Conservation (phyloP, 805 yeast genomes). For the Millerago galiae region DNA sequence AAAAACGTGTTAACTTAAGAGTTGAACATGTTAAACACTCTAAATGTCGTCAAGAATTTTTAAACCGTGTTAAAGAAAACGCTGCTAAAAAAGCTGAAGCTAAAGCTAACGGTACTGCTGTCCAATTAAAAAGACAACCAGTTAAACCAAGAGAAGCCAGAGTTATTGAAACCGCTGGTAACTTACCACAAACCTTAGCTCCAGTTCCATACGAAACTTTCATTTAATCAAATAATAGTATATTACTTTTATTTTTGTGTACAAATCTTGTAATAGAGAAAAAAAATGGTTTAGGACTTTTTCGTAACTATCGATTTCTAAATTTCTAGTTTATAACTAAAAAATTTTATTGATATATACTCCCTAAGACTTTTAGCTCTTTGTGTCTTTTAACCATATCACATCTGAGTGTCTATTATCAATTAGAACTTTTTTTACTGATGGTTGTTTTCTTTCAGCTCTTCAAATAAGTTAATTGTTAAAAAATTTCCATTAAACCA, state of each 20-base stretch:
- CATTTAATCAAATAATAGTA: constrained; percentile 54
- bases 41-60: constrained; percentile 98
- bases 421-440: too few relatives aligned
- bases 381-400: too few relatives aligned
- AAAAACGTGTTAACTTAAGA: constrained; percentile 98
- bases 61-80: constrained; percentile 96
- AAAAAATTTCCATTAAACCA: too few relatives aligned
- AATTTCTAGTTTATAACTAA: too few relatives aligned
- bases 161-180: constrained; percentile 73
- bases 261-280: constrained; percentile 9
- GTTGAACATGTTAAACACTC: constrained; percentile 99
- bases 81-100: constrained; percentile 93
- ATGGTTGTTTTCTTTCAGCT: too few relatives aligned
- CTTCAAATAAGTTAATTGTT: too few relatives aligned
- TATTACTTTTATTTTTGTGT: constrained; percentile 20
- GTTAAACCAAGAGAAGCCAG: constrained; percentile 94
- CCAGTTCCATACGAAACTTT: constrained; percentile 99
- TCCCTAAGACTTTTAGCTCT: too few relatives aligned
- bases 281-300: constrained; percentile 2
- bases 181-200: constrained; percentile 93
- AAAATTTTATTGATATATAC: too few relatives aligned
- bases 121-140: constrained; percentile 96
- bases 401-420: too few relatives aligned
- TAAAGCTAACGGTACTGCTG: constrained; percentile 86
- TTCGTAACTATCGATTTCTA: not conserved